These are phyloP conservation scores for Xylaria intraflava DNA, from an alignment of 495 filamentous ascomycete genomes.

Conservation along the genomic window DNA sequence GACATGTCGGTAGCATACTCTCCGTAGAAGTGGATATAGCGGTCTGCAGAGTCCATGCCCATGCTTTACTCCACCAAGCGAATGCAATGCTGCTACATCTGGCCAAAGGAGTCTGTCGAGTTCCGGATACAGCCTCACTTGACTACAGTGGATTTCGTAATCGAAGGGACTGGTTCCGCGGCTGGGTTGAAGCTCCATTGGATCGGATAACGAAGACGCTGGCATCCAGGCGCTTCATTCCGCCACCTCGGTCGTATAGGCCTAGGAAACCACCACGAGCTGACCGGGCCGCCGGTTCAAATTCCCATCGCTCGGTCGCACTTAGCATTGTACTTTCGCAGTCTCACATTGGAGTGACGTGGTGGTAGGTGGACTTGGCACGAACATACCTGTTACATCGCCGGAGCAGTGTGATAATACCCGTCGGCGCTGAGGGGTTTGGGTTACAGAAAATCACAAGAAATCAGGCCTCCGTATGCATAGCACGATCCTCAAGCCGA, in stretches of 20 bases:
- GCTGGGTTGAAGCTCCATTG: slow-evolving; percentile 4
- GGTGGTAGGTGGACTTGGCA: neutral
- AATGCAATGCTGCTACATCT: neutral
- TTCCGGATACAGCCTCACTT: slow-evolving; percentile 5
- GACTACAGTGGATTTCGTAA: neutral
- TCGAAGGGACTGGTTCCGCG: neutral
- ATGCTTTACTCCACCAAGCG: slow-evolving; percentile 6
- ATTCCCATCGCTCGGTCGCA: neutral
- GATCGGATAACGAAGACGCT: neutral
- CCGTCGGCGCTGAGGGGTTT: slow-evolving; percentile 19
- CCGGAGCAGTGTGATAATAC: slow-evolving; percentile 10
- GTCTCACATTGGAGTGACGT: neutral
- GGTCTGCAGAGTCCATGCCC: slow-evolving; percentile 19
- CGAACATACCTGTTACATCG: neutral
- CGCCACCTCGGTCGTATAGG: neutral
- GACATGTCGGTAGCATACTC: slow-evolving; percentile 20
- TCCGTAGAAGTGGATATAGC: slow-evolving; percentile 26
- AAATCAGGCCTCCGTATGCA: neutral
- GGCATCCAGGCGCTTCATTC: neutral
- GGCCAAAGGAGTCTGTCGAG: neutral
- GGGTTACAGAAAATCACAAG: slow-evolving; percentile 4
- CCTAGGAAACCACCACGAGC: neutral
- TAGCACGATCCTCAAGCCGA: slow-evolving; percentile 13
- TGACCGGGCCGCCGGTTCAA: slow-evolving; percentile 3
- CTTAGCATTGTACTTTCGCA: neutral